Percentiles rank a stretch among this genome's conserved stretches.
These are phyloP conservation scores for Phallus indusiatus DNA, from an alignment of 768 basidiomycete species.

Conservation along the genomic window DNA sequence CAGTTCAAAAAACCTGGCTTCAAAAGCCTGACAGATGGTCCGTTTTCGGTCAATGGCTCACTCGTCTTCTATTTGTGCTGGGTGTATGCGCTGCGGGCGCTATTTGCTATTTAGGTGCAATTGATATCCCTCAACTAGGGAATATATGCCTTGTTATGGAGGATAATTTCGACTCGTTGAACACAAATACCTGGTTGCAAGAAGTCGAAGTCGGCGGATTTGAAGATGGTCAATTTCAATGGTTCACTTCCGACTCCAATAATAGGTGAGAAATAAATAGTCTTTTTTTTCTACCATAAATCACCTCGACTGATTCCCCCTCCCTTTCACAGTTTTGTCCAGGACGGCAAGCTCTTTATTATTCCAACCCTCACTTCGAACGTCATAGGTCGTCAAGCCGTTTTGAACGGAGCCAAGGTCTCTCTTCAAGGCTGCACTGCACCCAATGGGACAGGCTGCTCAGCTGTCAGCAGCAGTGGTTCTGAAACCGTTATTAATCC, in stretches of 20 bases:
- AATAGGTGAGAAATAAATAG: slow-evolving; percentile 10
- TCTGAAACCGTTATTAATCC: slow-evolving; percentile 37
- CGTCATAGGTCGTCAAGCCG: slow-evolving; percentile 27
- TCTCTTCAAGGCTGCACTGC: slow-evolving; percentile 28
- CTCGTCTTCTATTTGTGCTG: slow-evolving; percentile 30
- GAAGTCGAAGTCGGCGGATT: slow-evolving; percentile 49
- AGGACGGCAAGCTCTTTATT: slow-evolving; percentile 46
- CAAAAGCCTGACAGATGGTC: slow-evolving; percentile 31
- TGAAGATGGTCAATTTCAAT: slow-evolving; percentile 21
- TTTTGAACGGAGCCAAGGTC: slow-evolving; percentile 32
- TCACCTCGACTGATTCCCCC: background rate
- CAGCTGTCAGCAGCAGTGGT: slow-evolving; percentile 30
- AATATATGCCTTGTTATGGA: slow-evolving; percentile 34
- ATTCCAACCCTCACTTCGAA: slow-evolving; percentile 50
- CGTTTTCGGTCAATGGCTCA: slow-evolving; percentile 42
- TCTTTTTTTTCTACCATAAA: no score
- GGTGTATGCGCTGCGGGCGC: slow-evolving; percentile 34
- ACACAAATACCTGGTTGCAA: slow-evolving; percentile 34
- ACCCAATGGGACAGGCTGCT: slow-evolving; percentile 35
- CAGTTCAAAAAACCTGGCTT: slow-evolving; percentile 41
- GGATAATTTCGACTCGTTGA: slow-evolving; percentile 41
- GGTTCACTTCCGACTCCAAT: slow-evolving; percentile 9
- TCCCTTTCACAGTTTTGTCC: slow-evolving; percentile 25
- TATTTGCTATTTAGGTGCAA: slow-evolving; percentile 38
- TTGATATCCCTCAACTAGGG: slow-evolving; percentile 28